Evolutionary conservation across 2,329 filamentous ascomycete genomes (phyloP), one percentile per base, ranked within the genome.

Genomic region (Talaromyces funiculosus): DNA sequence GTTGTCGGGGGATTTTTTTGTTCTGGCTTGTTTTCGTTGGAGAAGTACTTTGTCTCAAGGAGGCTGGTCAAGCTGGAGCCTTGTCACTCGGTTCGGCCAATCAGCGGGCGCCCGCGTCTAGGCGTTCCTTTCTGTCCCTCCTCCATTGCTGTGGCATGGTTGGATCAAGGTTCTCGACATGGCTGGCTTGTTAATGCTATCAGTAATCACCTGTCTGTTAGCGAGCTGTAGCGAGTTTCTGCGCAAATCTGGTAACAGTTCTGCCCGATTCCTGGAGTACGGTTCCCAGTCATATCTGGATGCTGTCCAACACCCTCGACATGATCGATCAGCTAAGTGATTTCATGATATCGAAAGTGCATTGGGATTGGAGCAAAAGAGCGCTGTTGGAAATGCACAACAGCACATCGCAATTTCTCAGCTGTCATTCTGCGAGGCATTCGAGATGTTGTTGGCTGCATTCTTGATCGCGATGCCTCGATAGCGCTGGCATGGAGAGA

Each of bases 51-150:
- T 54, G 51, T 54, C 31, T 24, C 24, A 10, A 22, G 33, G 33
- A 40, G 51, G 51, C 51, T 54, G 51, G 51, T 37, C 12, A 6
- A 12, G 51, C 35, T 37, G 51, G 51, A 29, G 33, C 51, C 51
- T n/a, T 29, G 51, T 18, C 35, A 6, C 26, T 20, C 24, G 55
- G 55, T 9, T 53, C 57, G 37, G 57, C 57, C 57, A 59, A 59
- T 59, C 57, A 59, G 43, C 57, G 57, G n/a, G 7, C n/a, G 29
- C 12, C 55, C n/a, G 54, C 54, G 31, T 45, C 33, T 20, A 31
- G 43, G 43, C 29, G 29, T 35, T 35, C 45, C 45, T 33, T n/a
- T 45, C 10, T 51, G 47, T 33, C 18, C 45, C 47, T 51, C 47
- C 7, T 51, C 47, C 3, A 31, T 3, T 9, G 45, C n/a, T 12